Base-by-base conservation (phyloP, 345 rosid genomes). In the Lepidium africanum region DNA sequence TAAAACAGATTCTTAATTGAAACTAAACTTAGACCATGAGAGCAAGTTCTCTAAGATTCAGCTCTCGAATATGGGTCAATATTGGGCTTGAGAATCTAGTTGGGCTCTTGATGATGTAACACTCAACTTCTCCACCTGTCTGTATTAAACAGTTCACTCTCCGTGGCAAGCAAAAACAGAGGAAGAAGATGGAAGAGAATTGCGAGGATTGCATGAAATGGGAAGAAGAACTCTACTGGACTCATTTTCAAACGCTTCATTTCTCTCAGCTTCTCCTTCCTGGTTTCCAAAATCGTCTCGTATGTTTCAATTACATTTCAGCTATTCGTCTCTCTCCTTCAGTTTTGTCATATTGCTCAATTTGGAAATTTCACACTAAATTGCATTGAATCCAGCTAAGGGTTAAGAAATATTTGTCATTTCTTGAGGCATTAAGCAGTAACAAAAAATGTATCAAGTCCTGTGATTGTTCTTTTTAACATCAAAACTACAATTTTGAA, bases 141-240 rank as follows among this genome's bases (percentile, higher is more conserved):
- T 30, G 33, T 30, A 30, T 30, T 6, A 30, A 5, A 30, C 0
- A 30, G 33, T 30, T 30, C 33, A 30, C 35, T 39, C 53, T 43
- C 25, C 13, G 53, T 53, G 21, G 56, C 46, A 10, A 40, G 33
- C 33, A 30, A 30, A 30, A 32, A 48, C 41, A 35, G 38, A 25
- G 30, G 54, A 17, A 65, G 72, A 70, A 80, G 59, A 87, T 83
- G 87, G 80, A 64, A 59, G 82, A 78, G 39, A 70, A 69, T 1
- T 76, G 84, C 57, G 54, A 23, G n/a, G 81, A 79, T 70, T 81
- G 85, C 76, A 78, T 68, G 74, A 84, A 76, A 72, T 84, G 91
- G 93, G 87, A 81, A 67, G 96, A 91, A 68, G 71, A 85, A 36
- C 70, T 88, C 4, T 88, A 85, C 59, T 91, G 96, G 96, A 81